A percentile compares a stretch with the other conserved stretches of the same genome.
These are phyloP conservation scores for Boletus tylopilopsis DNA, from an alignment of 768 basidiomycete species.

Conservation along the genomic window DNA sequence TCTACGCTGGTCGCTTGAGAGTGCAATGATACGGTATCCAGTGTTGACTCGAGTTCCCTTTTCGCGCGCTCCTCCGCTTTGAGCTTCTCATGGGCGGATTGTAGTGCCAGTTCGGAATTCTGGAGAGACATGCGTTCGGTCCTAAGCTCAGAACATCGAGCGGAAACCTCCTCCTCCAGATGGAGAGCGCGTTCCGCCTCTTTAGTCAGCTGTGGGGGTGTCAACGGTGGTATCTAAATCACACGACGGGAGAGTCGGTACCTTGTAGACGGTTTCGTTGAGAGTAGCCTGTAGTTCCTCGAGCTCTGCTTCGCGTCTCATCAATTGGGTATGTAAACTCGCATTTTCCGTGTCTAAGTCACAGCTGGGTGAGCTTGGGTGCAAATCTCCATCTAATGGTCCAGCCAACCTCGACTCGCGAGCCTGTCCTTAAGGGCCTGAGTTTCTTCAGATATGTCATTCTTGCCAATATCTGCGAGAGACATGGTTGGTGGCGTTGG, in stretches of 20 bases:
- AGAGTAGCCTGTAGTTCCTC: conserved; percentile 31
- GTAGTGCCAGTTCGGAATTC: conserved; percentile 50
- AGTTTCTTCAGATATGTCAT: conserved; percentile 38
- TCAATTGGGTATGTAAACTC: conserved; percentile 30
- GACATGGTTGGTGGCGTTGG: conserved; percentile 30
- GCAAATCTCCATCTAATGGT: neutral
- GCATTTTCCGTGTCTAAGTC: conserved; percentile 35
- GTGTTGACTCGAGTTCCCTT: conserved; percentile 52
- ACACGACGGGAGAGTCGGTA: conserved; percentile 9
- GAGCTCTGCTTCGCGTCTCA: conserved; percentile 37
- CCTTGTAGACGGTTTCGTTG: conserved; percentile 38
- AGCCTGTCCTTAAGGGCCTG: conserved; percentile 34
- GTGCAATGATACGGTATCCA: conserved; percentile 53
- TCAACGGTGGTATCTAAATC: conserved; percentile 5
- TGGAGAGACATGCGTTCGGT: conserved; percentile 49
- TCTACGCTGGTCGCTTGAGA: conserved; percentile 44
- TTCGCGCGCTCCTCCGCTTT: conserved; percentile 47
- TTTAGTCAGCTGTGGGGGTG: conserved; percentile 42
- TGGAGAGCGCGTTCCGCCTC: conserved; percentile 55
- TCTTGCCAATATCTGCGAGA: conserved; percentile 36
- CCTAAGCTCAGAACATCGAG: conserved; percentile 52
- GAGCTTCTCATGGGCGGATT: conserved; percentile 45
- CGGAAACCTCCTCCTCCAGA: conserved; percentile 49
- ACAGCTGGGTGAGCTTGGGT: conserved; percentile 4
- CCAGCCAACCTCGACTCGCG: conserved; percentile 34